Base-by-base conservation (phyloP, 805 yeast species). In the Suhomyces prunicola region DNA sequence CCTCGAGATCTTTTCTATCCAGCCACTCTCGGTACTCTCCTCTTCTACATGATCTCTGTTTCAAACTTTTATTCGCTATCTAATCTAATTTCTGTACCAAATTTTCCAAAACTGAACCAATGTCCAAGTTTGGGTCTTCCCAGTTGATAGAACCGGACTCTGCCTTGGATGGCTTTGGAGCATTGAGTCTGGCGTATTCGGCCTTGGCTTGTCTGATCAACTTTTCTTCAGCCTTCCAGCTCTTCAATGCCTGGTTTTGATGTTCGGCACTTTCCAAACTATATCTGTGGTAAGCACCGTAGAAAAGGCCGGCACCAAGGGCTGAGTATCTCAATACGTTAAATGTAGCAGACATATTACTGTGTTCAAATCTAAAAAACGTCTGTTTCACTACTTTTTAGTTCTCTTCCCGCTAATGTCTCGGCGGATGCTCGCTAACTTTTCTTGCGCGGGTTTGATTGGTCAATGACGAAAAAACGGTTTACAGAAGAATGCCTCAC, bases 291-390 rank as follows among this genome's bases (percentile, higher is more conserved):
- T 81, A 81, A 59, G 90, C 88, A 63, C 99, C 99, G 76, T 89
- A 90, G 57, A 83, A 80, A 54, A 92, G 78, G 72, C 99, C 99
- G 62, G 90, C 83, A 51, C 88, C 93, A 61, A 93, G 82, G 51
- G 96, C 87, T 61, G 96, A 79, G 86, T 94, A 93, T 86, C 98
- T 90, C 69, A 92, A 83, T 67, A 92, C 91, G 87, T 88, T 75
- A 64, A 75, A 71, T n/a, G 46, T 42, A 46, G 65, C 60, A 50
- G 76, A 71, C 76, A 72, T 72, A 46, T 39, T 39, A 39, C 42
- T 42, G 23, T 22, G 46, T 23, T 44, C 13, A 5, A 17, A 19
- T 22, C 22, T 42, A n/a, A 29, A 36, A 17, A 39, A 31, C 24
- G 35, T 41, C 8, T 12, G 19, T 42, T 24, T 42, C 46, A 42